Conservation (phyloP, 108 stramenopile species). For the Conticribra weissflogii region DNA sequence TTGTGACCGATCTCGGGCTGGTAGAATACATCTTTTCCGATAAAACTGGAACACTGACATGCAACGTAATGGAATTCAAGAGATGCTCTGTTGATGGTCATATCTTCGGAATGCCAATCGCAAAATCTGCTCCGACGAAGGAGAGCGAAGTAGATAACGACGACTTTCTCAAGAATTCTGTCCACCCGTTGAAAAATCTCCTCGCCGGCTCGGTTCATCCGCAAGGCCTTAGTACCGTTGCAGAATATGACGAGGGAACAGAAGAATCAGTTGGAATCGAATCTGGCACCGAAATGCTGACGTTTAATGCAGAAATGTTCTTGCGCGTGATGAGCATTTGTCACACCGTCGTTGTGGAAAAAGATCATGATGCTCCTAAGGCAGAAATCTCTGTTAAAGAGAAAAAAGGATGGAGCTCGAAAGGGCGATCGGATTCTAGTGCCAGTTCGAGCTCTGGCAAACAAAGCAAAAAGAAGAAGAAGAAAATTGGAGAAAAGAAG, state of each 20-base stretch:
- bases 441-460: background rate
- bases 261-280: background rate
- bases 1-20: constrained; percentile 92
- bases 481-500: constrained; percentile 35
- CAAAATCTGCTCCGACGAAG: constrained; percentile 51
- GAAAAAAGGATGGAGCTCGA: background rate
- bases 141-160: constrained; percentile 28
- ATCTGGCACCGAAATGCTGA: constrained; percentile 31
- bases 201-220: constrained; percentile 52
- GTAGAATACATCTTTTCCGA: constrained; percentile 96
- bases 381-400: background rate
- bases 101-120: constrained; percentile 85
- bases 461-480: constrained; percentile 23
- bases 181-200: constrained; percentile 62
- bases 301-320: constrained; percentile 91
- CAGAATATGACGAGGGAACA: constrained; percentile 6
- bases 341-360: constrained; percentile 93
- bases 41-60: constrained; percentile 97
- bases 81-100: constrained; percentile 91
- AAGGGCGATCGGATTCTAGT: background rate
- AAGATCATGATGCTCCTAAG: constrained; percentile 61
- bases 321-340: constrained; percentile 89
- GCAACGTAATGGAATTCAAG: constrained; percentile 98
- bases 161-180: constrained; percentile 18
- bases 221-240: background rate